Percentiles rank a stretch among this genome's conserved stretches.
Evolutionary conservation across 225 moss, liverwort and hornwort species (phyloP).

Genomic region (Physcomitrellopsis africana): DNA sequence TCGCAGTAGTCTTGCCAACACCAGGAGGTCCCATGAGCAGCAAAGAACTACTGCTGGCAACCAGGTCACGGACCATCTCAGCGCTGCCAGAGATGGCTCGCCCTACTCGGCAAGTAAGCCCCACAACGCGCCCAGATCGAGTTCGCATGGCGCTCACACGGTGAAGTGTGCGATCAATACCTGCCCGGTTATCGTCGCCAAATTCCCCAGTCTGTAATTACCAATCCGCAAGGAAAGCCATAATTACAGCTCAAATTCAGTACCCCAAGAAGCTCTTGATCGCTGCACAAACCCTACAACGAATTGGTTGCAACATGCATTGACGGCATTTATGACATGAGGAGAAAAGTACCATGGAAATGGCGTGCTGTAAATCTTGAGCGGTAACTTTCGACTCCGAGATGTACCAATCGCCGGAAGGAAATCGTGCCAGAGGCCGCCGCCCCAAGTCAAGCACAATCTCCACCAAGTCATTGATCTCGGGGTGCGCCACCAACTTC

Average conservation of each 20-base stretch:
- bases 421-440: slow-evolving; percentile 87
- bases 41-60: slow-evolving; percentile 23
- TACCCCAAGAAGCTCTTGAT: not conserved
- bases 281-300: slow-evolving; percentile 26
- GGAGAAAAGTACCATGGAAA: slow-evolving; percentile 59
- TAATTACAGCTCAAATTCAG: too few species aligned
- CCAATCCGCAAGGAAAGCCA: too few species aligned
- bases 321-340: not conserved
- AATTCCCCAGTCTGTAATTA: too few species aligned
- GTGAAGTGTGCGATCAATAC: too few species aligned
- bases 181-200: too few species aligned
- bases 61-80: too few species aligned
- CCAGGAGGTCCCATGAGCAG: slow-evolving; percentile 98
- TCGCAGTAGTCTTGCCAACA: slow-evolving; percentile 95
- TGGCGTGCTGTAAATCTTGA: slow-evolving; percentile 80
- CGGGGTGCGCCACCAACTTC: slow-evolving; percentile 61
- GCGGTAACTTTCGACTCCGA: slow-evolving; percentile 71
- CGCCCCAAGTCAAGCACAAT: slow-evolving; percentile 92
- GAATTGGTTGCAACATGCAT: not conserved
- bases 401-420: slow-evolving; percentile 89
- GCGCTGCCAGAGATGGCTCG: too few species aligned
- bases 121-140: too few species aligned
- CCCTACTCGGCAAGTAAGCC: too few species aligned
- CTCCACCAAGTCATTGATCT: slow-evolving; percentile 78
- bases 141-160: too few species aligned